phyloP scores from a whole-genome alignment of 768 basidiomycete genomes.

The Tulasnella sp. region DNA sequence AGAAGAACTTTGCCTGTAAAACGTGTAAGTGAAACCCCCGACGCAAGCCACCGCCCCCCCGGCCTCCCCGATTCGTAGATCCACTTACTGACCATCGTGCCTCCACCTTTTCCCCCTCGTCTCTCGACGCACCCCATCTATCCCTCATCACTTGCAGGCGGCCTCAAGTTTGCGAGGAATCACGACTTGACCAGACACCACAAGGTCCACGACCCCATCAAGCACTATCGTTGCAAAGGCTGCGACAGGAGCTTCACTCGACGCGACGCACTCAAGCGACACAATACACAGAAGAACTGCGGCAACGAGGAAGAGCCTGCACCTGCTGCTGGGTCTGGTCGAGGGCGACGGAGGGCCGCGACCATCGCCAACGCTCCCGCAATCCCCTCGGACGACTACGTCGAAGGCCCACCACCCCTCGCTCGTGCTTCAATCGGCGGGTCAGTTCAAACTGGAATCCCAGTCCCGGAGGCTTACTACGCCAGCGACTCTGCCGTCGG shows the following conservation, averaged over 20 bases:
- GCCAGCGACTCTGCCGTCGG: background rate
- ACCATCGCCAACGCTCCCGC: background rate
- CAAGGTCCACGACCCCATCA: slow-evolving; percentile 46
- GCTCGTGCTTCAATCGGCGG: background rate
- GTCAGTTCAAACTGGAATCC: background rate
- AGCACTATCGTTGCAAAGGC: slow-evolving; percentile 13
- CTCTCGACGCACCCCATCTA: background rate
- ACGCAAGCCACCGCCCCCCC: background rate
- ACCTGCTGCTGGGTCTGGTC: background rate
- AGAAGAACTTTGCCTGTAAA: slow-evolving; percentile 15
- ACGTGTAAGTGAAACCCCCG: background rate
- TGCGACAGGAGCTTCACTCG: slow-evolving; percentile 38
- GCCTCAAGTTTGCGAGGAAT: slow-evolving; percentile 25
- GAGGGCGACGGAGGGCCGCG: background rate
- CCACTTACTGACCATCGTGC: background rate
- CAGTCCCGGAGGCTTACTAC: background rate
- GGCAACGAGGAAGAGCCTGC: slow-evolving; percentile 3
- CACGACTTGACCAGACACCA: slow-evolving; percentile 27
- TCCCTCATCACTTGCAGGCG: slow-evolving; percentile 15
- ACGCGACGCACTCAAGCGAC: slow-evolving; percentile 38
- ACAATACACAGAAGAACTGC: slow-evolving; percentile 23
- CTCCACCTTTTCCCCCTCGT: background rate
- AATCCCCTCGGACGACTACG: background rate
- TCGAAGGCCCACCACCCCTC: background rate
- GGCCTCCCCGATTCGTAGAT: background rate